Base-by-base conservation (phyloP, 768 basidiomycete genomes). In the Lentinula aciculospora region DNA sequence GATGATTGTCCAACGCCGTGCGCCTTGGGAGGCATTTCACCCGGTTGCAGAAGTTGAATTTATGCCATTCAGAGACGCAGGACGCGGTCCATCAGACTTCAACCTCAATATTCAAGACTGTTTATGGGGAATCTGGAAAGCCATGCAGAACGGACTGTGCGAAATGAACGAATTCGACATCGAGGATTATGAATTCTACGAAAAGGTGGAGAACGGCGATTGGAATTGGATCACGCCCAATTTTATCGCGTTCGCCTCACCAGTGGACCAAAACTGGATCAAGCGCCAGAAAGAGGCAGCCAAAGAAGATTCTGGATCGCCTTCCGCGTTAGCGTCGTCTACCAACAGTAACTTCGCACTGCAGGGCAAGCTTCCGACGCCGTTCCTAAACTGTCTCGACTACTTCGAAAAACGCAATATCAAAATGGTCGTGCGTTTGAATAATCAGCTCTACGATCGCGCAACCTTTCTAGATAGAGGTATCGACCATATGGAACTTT, bases 61-160 rank as follows among this genome's bases (percentile, higher is more conserved):
- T 68, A 91, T 93, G 86, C 88, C 92, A 15, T 98, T 98, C 68
- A 82, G 97, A 59, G 97, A 99, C 66, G 97, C 97, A 19, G 95
- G 96, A 3, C 83, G 91, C 39, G 94, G 94, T 1, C 84, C 85
- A 12, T 91, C 92, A 8, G 94, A 98, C 71, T 97, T 94, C 74
- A 92, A 89, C 67, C 82, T 98, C 58, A 92, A 79, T 61, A 92
- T 98, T 53, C 95, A 97, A 69, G 94, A 96, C 65, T 92, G 93
- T 68, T 76, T 89, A 1, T 91, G 88, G 87, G 89, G 89, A 17
- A 73, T 93, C 61, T 92, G 88, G 85, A 92, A 92, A 68, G 88
- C 88, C 0, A 89, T 91, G 81, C 89, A 96, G 72, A 90, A 95
- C 60, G 86, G 89, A 12, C 78, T 99, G 0, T 93, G 91, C 72